Base-by-base conservation (phyloP, 73 alveolate genomes). In the Tetrahymena borealis region DNA sequence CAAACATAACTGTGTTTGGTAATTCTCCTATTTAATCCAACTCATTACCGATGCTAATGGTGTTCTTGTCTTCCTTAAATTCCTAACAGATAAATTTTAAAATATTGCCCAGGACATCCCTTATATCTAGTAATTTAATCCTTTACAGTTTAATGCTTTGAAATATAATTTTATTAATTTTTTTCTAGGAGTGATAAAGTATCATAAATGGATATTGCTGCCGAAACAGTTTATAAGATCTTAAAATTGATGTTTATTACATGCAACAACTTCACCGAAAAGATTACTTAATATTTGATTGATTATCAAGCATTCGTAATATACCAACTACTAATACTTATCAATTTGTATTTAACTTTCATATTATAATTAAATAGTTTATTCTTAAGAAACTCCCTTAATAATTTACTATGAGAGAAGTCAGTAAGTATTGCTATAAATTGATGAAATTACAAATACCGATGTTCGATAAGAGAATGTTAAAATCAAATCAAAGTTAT, bases 1-100 rank as follows among this genome's bases (percentile, higher is more conserved):
- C 40, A 96, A 95, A 78, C 77, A 91, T 92, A 96, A 96, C 91
- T 94, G 96, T 91, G 90, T 95, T 2, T 93, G 96, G 37, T 90
- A 96, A 91, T 92, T 92, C 40, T 90, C 96, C 40, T 96, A 96
- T 33, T 78, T 96, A 35, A 92, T 96, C 31, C 78, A 96, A 78
- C 91, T 96, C 12, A 95, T 96, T 38, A 97, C 97, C 38, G 98
- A 96, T 95, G 98, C 98, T 13, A 96, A 96, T 94, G 98, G 98
- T 1, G 96, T 96, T 10, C 78, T 95, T 41, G 98, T 95, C 1
- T 94, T 96, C 31, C 94, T 96, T 33, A 96, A 96, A 78, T 96
- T 96, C 93, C 91, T 96, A 32, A 95, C 94, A 37, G 90, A 95
- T 90, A 96, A 95, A 40, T 95, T 95, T 33, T 39, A 94, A 6